Evolutionary conservation across 2,329 filamentous ascomycete species (phyloP).

Genomic region (Fusarium anthophilum): DNA sequence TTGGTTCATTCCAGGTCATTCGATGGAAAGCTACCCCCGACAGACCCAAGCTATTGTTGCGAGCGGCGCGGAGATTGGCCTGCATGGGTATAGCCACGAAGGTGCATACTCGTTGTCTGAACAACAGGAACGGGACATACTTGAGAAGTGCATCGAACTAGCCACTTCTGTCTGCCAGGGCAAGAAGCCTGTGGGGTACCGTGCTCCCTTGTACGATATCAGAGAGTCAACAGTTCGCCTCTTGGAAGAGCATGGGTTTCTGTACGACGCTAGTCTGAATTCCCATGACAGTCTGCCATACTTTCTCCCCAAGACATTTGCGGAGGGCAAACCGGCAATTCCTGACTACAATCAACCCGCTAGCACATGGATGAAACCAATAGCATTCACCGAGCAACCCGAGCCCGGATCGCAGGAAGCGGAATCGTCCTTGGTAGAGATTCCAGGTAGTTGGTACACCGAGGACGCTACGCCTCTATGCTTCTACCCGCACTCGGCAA

Average conservation of each 20-base stretch:
- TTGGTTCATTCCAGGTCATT: not conserved
- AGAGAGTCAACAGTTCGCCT: not conserved
- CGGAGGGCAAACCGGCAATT: not conserved
- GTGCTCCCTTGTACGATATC: not conserved
- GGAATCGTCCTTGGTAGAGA: fast-evolving
- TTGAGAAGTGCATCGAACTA: not conserved
- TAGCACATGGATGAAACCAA: not conserved
- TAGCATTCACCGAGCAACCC: fast-evolving
- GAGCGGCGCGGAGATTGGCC: not conserved
- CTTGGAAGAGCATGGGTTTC: not conserved
- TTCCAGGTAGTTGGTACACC: not conserved
- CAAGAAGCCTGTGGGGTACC: not conserved
- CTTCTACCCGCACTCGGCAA: not conserved
- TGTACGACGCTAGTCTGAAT: not conserved
- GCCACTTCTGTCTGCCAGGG: not conserved
- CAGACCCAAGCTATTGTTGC: not conserved
- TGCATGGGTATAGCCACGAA: not conserved
- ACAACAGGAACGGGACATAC: not conserved
- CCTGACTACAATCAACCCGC: not conserved
- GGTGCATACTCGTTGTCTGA: not conserved
- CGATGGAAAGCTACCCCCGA: not conserved
- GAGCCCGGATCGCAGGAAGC: fast-evolving
- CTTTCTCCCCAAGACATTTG: not conserved
- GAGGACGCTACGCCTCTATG: not conserved
- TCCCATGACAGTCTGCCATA: not conserved